A percentile compares a stretch with the other conserved stretches of the same genome.
These are phyloP conservation scores for Amylostereum chailletii DNA, from an alignment of 1,284 basidiomycete species.

Conservation along the genomic window DNA sequence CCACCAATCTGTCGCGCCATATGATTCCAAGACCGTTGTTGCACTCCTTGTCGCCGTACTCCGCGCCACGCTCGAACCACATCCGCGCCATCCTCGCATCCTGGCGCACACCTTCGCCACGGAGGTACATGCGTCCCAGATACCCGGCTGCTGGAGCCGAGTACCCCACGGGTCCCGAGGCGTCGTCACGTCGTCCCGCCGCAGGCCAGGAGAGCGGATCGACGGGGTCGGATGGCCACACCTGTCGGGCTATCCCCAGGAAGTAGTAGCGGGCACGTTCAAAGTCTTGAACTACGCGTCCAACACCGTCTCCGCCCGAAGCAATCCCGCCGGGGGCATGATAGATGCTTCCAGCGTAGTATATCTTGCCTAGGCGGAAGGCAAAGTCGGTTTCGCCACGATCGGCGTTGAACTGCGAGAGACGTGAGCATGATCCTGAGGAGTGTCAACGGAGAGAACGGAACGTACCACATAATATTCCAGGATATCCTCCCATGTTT, in stretches of 20 bases:
- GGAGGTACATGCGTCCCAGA: slow-evolving; percentile 87
- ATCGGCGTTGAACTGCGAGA: slow-evolving; percentile 79
- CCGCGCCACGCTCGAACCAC: slow-evolving; percentile 89
- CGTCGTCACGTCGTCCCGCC: slow-evolving; percentile 36
- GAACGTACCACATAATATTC: slow-evolving; percentile 79
- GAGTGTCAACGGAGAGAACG: neutral
- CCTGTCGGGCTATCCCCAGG: slow-evolving; percentile 64
- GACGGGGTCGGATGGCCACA: slow-evolving; percentile 74
- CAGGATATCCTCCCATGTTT: slow-evolving; percentile 87
- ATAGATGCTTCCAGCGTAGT: slow-evolving; percentile 89
- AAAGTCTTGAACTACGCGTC: slow-evolving; percentile 71
- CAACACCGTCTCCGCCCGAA: slow-evolving; percentile 85
- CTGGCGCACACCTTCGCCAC: slow-evolving; percentile 85
- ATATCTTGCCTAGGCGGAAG: slow-evolving; percentile 85
- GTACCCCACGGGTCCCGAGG: slow-evolving; percentile 50
- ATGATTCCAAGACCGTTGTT: slow-evolving; percentile 90
- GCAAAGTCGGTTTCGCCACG: slow-evolving; percentile 81
- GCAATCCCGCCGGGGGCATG: slow-evolving; percentile 62
- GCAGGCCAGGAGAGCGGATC: slow-evolving; percentile 37
- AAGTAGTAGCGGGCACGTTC: slow-evolving; percentile 76
- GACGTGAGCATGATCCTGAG: neutral
- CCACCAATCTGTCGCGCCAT: slow-evolving; percentile 78
- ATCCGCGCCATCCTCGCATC: slow-evolving; percentile 77
- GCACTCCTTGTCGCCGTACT: slow-evolving; percentile 78
- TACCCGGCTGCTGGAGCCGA: slow-evolving; percentile 78